Evolutionary conservation across 2,329 filamentous ascomycete species (phyloP).

Genomic region (Trichoderma sp.): DNA sequence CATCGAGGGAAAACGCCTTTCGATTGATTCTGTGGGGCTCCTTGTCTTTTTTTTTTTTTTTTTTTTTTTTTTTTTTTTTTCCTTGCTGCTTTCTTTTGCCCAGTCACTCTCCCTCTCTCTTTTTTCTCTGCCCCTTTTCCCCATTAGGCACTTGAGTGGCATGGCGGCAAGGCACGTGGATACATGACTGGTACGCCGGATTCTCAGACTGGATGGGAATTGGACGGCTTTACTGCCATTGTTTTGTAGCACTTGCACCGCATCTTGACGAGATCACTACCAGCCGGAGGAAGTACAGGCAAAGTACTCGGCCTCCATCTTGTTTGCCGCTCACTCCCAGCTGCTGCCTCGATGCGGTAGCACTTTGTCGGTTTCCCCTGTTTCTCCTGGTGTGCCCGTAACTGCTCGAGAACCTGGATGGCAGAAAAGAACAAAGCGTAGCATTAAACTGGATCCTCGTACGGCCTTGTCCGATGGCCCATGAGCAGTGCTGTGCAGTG

Average conservation of each 20-base stretch:
- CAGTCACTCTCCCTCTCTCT: background rate
- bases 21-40: constrained; percentile 13
- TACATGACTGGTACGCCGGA: background rate
- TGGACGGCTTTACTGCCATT: background rate
- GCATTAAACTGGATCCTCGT: constrained; percentile 4
- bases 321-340: background rate
- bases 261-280: background rate
- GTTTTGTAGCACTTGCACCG: background rate
- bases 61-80: background rate
- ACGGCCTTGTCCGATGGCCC: constrained; percentile 9
- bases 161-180: background rate
- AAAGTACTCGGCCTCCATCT: background rate
- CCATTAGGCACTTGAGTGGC: constrained; percentile 8
- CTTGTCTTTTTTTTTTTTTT: background rate
- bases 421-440: background rate
- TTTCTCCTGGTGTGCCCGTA: background rate
- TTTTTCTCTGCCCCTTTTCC: constrained; percentile 6
- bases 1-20: constrained; percentile 10
- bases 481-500: background rate
- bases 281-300: background rate
- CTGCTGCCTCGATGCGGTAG: background rate
- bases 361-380: background rate
- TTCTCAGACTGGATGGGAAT: background rate
- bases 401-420: background rate
- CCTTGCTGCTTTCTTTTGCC: background rate